Conservation (phyloP, 108 stramenopile species). For the Fistulifera solaris region DNA sequence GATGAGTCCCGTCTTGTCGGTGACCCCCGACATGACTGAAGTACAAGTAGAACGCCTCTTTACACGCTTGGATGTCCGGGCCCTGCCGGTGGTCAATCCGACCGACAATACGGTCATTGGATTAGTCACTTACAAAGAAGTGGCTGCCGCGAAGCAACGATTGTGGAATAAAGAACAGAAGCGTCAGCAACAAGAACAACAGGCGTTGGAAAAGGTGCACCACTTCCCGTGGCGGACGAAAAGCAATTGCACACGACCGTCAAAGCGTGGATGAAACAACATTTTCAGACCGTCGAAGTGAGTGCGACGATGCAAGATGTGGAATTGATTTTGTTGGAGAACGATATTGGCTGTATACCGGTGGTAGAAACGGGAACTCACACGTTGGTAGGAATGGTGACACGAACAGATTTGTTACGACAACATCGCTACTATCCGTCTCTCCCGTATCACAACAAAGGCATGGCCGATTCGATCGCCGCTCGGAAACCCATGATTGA, state of each 20-base stretch:
- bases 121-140: conserved; percentile 84
- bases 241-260: conserved; percentile 45
- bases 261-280: conserved; percentile 86
- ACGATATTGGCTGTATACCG: conserved; percentile 81
- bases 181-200: conserved; percentile 37
- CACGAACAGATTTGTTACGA: conserved; percentile 77
- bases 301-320: conserved; percentile 76
- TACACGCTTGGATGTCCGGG: conserved; percentile 72
- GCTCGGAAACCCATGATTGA: conserved; percentile 74
- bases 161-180: conserved; percentile 76
- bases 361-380: conserved; percentile 68
- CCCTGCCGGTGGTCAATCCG: conserved; percentile 77
- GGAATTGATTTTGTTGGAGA: conserved; percentile 67
- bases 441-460: conserved; percentile 86
- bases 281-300: conserved; percentile 64
- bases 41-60: conserved; percentile 81
- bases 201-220: conserved; percentile 14
- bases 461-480: conserved; percentile 65
- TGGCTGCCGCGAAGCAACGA: conserved; percentile 76
- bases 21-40: conserved; percentile 71
- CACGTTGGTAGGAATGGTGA: conserved; percentile 76
- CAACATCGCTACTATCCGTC: conserved; percentile 80
- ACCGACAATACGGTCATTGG: conserved; percentile 73
- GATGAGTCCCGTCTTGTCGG: conserved; percentile 70
- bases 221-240: conserved; percentile 31